A percentile compares a stretch with the other conserved stretches of the same genome.
Conservation (phyloP, 306 rosid species). For the Luffa aegyptiaca region DNA sequence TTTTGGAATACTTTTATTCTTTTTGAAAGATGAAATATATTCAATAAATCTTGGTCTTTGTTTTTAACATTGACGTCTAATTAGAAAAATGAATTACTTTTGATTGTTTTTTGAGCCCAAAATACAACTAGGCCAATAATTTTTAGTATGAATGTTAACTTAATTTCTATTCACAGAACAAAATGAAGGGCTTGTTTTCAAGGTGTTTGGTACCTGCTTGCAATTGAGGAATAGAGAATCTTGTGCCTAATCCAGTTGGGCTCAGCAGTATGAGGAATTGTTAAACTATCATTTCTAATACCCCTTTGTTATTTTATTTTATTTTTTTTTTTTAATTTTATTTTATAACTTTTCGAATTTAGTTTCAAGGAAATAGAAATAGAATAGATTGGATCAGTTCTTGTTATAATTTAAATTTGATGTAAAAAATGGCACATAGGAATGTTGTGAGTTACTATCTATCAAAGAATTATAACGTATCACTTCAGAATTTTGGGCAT, state of each 20-base stretch:
- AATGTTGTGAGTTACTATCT: background rate
- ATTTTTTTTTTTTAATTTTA: background rate
- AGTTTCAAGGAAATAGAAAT: background rate
- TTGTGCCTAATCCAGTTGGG: background rate
- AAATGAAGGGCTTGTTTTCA: constrained; percentile 61
- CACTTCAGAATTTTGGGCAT: background rate
- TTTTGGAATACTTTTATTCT: background rate
- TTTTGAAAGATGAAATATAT: background rate
- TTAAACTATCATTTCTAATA: background rate
- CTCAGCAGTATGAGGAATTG: background rate
- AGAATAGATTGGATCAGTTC: background rate
- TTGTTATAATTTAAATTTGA: background rate
- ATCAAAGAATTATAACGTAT: background rate
- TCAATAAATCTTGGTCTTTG: background rate
- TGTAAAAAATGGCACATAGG: background rate
- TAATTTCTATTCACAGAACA: constrained; percentile 39
- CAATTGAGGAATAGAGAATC: constrained; percentile 15
- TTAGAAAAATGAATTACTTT: too few relatives aligned
- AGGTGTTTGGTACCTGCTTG: constrained; percentile 79
- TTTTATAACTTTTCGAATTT: background rate
- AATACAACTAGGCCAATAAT: background rate
- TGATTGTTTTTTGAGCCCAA: background rate
- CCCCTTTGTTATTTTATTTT: background rate
- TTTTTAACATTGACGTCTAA: too few relatives aligned
- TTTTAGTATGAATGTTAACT: background rate